Evolutionary conservation across 1,284 basidiomycete genomes (phyloP).

Genomic region (Xanthoconium separans): DNA sequence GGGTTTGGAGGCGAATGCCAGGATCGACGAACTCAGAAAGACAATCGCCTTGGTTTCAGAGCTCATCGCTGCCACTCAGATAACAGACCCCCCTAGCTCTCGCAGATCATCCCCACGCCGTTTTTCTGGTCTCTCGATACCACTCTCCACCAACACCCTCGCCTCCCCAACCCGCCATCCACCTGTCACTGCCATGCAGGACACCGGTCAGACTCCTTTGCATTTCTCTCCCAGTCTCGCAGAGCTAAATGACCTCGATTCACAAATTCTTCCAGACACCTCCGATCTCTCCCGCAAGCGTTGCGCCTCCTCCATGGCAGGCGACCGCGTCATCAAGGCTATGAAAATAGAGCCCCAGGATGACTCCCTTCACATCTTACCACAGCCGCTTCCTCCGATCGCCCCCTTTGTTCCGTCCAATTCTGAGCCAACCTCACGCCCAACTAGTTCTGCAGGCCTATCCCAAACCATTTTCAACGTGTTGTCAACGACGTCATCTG

Average conservation of each 20-base stretch:
- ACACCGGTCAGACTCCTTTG: constrained; percentile 17
- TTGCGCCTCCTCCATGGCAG: constrained; percentile 62
- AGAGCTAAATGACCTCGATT: constrained; percentile 24
- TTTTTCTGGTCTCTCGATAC: constrained; percentile 19
- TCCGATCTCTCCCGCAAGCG: constrained; percentile 55
- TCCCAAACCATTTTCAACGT: constrained; percentile 26
- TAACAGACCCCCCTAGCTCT: constrained; percentile 37
- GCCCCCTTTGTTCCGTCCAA: constrained; percentile 31
- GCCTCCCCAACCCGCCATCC: constrained; percentile 21
- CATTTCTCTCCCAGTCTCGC: constrained; percentile 18
- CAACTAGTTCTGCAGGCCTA: constrained; percentile 41
- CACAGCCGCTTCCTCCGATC: constrained; percentile 26
- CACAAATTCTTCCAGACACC: constrained; percentile 21
- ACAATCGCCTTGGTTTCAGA: constrained; percentile 48
- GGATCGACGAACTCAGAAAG: constrained; percentile 48
- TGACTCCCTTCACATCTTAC: constrained; percentile 38
- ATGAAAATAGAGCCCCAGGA: constrained; percentile 69
- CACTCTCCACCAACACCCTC: constrained; percentile 10
- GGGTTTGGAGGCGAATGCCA: constrained; percentile 42
- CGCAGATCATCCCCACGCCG: constrained; percentile 30
- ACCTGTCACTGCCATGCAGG: constrained; percentile 16
- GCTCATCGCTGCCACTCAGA: constrained; percentile 46
- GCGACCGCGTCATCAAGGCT: constrained; percentile 59
- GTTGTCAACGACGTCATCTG: constrained; percentile 26
- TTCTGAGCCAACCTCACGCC: constrained; percentile 40